Base-by-base conservation (phyloP, 768 basidiomycete genomes). In the Agrocybe chaxingu region DNA sequence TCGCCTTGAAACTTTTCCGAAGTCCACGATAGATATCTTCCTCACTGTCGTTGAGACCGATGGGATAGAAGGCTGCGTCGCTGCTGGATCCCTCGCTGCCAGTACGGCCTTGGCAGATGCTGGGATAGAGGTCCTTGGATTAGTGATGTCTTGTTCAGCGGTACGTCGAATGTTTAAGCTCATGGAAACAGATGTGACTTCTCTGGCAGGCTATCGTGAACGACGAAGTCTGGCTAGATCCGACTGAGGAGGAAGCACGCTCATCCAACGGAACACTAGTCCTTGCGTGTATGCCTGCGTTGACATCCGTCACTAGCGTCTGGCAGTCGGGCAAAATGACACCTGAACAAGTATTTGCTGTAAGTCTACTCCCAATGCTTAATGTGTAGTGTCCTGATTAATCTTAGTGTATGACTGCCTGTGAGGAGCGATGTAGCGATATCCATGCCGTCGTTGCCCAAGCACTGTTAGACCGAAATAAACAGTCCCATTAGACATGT, bases 81-180 rank as follows among this genome's bases (percentile, higher is more conserved):
- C 92, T 4, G 81, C 92, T 1, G 94, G 90, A 4, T 75, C 88
- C 8, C 80, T 92, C 5, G 96, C 95, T 12, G 90, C 92, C 1
- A 92, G 89, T 58, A 82, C 91, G 1, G 95, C 97, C 7, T 76
- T 98, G 3, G 93, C 92, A 7, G 85, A 96, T 63, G 95, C 96
- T 10, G 93, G 95, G 2, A 85, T 98, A 42, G 91, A 96, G 57
- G 84, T 98, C 79, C 66, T 85, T 36, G 97, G 93, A 2, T 74
- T 99, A 10, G 94, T 95, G 4, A 76, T 84, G 11, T 88, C 95
- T 0, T 91, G 89, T 57, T 79, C 89, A 29, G 85, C 86, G 31
- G 92, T 92, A 57, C 56, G 84, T 66, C 19, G 4, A 10, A 4
- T 42, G 35, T 35, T 44, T 42, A 8, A 12, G 16, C 39, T 7